Evolutionary conservation across 495 filamentous ascomycete genomes (phyloP), one percentile per base, ranked within the genome.

Genomic region (Annulohypoxylon bovei): DNA sequence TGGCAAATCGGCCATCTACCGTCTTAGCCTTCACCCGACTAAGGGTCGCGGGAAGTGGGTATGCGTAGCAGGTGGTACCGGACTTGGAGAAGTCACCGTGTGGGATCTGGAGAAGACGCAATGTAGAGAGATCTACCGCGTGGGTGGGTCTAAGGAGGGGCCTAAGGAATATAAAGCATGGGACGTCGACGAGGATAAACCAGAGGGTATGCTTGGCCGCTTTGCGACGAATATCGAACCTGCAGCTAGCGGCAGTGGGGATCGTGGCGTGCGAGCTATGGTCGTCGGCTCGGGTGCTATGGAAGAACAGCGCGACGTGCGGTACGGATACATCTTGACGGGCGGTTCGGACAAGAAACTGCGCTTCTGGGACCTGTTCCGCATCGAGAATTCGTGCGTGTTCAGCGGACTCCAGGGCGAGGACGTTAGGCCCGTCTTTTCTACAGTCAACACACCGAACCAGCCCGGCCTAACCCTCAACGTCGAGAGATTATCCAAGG

Each of bases 101-200:
- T 99, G 95, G 95, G 96, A 99, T 78, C 83, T 97, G 14, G 94
- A 98, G 74, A 95, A 95, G 75, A 87, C 89, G 18, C 86, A 90
- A 62, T 98, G 96, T 71, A 88, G 93, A 65, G 95, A 98, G 78
- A 89, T 97, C 2, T 98, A 95, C 79, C 90, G 92, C 12, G 87
- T 89, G 60, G 82, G 85, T 8, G 80, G 83, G 35, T 81, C 79
- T 44, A 80, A 84, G 55, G 86, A 88, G 16, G 85, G 77, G 3
- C 79, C 84, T 1, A 90, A 87, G 74, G 88, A 87, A 16, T 98
- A 97, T 75, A 92, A 95, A 32, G 86, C 93, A 3, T 94, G 92
- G 89, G 90, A 92, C 60, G 90, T 97, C 1, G 95, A 98, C 73
- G 94, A 97, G 39, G 94, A 97, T 70, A 88, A 87, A 61, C 88